Conservation (phyloP, 768 basidiomycete species). For the button mushroom (Agaricus bisporus) region DNA sequence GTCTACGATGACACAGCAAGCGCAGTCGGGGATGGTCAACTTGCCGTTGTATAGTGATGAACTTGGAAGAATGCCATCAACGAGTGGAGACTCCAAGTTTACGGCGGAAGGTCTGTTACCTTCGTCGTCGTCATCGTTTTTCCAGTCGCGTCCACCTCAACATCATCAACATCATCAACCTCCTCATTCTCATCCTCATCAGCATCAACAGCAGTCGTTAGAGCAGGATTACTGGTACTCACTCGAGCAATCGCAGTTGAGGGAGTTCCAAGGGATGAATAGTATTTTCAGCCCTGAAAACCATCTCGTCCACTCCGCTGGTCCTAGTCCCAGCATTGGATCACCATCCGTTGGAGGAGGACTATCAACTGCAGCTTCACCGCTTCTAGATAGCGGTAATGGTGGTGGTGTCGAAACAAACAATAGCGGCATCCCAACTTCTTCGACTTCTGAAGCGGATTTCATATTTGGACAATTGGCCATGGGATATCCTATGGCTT, state of each 20-base stretch:
- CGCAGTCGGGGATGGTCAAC: constrained; percentile 17
- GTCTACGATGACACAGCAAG: constrained; percentile 2
- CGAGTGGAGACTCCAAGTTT: constrained; percentile 25
- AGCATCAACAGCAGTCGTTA: background rate
- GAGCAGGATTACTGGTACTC: constrained; percentile 7
- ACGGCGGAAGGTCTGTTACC: constrained; percentile 5
- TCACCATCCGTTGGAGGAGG: background rate
- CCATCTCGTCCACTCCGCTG: background rate
- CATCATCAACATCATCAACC: background rate
- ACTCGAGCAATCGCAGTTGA: background rate
- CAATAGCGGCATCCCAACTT: too few species aligned
- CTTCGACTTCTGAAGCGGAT: constrained; percentile 2
- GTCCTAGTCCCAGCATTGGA: background rate
- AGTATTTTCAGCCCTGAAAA: background rate
- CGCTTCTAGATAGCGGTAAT: background rate
- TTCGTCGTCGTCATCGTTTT: background rate
- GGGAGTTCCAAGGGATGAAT: background rate
- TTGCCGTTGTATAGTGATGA: constrained; percentile 61
- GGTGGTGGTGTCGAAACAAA: background rate
- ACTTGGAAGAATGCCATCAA: constrained; percentile 44
- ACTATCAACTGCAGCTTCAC: background rate
- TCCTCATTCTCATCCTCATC: background rate
- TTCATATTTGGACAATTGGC: constrained; percentile 7
- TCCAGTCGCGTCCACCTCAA: background rate
- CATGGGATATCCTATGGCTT: constrained; percentile 7